phyloP scores from a whole-genome alignment of 2,329 filamentous ascomycete genomes.

The Aureobasidium sp. region DNA sequence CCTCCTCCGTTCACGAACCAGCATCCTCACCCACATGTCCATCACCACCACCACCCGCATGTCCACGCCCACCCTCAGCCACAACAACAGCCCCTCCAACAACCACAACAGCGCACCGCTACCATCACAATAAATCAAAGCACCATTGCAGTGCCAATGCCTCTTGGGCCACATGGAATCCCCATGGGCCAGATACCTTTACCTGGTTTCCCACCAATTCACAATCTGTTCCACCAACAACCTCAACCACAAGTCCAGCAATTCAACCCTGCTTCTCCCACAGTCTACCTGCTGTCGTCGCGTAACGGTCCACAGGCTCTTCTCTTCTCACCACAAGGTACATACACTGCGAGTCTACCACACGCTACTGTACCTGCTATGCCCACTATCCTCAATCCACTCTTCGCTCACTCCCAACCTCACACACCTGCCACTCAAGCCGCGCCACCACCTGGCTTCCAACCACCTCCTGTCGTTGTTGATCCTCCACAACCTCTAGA shows the following conservation, averaged over 20 bases:
- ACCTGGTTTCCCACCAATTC: conserved; percentile 3
- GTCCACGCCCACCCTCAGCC: neutral
- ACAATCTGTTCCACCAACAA: neutral
- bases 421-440: neutral
- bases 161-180: neutral
- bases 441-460: neutral
- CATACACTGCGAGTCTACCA: conserved; percentile 20
- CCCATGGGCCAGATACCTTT: neutral
- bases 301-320: conserved; percentile 39
- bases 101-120: neutral
- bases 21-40: neutral
- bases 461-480: neutral
- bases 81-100: neutral
- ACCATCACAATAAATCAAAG: conserved; percentile 7
- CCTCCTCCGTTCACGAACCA: neutral
- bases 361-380: neutral
- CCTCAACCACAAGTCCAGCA: conserved; percentile 15
- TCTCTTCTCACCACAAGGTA: conserved; percentile 32
- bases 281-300: conserved; percentile 36
- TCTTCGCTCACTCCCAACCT: neutral
- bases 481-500: neutral
- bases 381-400: neutral
- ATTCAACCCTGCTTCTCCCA: conserved; percentile 14
- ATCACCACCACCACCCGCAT: neutral
- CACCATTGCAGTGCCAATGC: conserved; percentile 7